A percentile compares a stretch with the other conserved stretches of the same genome.
Evolutionary conservation across 2,329 filamentous ascomycete species (phyloP).

Genomic region (Alternaria metachromatica): DNA sequence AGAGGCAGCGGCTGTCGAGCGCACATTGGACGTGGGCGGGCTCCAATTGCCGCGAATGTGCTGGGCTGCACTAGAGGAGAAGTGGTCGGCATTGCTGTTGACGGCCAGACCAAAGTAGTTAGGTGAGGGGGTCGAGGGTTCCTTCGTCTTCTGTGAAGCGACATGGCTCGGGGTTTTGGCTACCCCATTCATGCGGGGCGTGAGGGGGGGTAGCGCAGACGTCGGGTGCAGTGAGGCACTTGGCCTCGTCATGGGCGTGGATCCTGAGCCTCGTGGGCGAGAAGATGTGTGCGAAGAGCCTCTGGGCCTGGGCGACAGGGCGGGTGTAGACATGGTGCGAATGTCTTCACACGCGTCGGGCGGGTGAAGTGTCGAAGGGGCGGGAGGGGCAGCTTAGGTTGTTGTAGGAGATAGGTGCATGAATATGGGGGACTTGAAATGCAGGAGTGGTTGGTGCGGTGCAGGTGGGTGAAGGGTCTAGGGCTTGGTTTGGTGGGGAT

Average conservation of each 20-base stretch:
- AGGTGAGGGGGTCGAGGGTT: slow-evolving; percentile 64
- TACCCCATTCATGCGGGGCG: slow-evolving; percentile 43
- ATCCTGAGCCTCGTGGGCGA: slow-evolving; percentile 29
- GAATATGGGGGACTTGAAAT: slow-evolving; percentile 23
- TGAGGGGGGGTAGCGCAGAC: slow-evolving; percentile 33
- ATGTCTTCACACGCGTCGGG: slow-evolving; percentile 10
- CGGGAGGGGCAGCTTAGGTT: slow-evolving; percentile 7
- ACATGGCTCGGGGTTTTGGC: slow-evolving; percentile 41
- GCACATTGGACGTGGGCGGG: slow-evolving; percentile 72
- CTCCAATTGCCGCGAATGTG: slow-evolving; percentile 77
- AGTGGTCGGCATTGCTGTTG: slow-evolving; percentile 62
- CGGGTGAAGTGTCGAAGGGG: slow-evolving; percentile 19
- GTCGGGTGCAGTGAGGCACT: slow-evolving; percentile 35
- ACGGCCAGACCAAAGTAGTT: slow-evolving; percentile 86
- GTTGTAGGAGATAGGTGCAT: slow-evolving; percentile 31
- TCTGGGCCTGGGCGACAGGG: slow-evolving; percentile 40
- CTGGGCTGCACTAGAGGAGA: slow-evolving; percentile 65
- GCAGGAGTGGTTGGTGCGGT: slow-evolving; percentile 12
- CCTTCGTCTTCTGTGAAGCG: slow-evolving; percentile 29
- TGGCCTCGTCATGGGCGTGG: slow-evolving; percentile 40
- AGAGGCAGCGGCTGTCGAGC: slow-evolving; percentile 71
- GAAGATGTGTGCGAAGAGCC: slow-evolving; percentile 36
- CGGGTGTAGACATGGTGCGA: slow-evolving; percentile 44
- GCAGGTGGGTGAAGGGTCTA: background rate
- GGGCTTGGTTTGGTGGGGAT: slow-evolving; percentile 13